A percentile compares a stretch with the other conserved stretches of the same genome.
Conservation (phyloP, 2,329 filamentous ascomycete genomes). For the Paracamarosporium sp. region DNA sequence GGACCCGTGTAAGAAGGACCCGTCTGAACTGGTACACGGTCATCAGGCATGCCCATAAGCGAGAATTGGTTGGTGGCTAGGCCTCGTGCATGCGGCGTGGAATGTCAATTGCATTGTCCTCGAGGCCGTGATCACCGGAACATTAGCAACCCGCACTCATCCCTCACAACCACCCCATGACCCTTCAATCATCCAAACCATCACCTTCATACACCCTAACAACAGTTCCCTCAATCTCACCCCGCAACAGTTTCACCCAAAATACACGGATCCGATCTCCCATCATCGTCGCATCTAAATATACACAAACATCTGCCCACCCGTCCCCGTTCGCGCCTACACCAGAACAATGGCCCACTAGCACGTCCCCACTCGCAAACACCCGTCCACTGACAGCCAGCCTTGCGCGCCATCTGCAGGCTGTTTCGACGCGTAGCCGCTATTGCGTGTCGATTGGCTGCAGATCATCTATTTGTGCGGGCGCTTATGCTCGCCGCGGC, state of each 20-base stretch:
- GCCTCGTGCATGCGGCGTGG: too few relatives aligned
- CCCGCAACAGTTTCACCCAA: neutral
- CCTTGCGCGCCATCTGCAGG: constrained; percentile 13
- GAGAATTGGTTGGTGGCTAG: neutral
- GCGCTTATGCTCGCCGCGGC: constrained; percentile 23
- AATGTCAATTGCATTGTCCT: neutral
- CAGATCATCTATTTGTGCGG: constrained; percentile 22
- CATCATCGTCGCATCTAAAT: constrained; percentile 16
- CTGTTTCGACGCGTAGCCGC: constrained; percentile 37
- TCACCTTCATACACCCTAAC: neutral
- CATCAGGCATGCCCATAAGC: too few relatives aligned
- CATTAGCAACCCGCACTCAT: neutral
- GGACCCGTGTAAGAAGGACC: neutral
- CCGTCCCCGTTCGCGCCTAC: constrained; percentile 1
- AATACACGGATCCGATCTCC: neutral
- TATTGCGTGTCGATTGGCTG: constrained; percentile 37
- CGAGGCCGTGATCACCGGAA: neutral
- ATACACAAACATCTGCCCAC: constrained; percentile 6
- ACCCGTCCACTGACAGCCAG: neutral
- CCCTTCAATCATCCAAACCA: neutral
- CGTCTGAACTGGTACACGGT: neutral
- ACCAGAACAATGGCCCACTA: neutral
- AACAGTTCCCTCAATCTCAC: neutral
- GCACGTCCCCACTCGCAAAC: constrained; percentile 9
- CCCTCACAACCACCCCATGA: neutral